Evolutionary conservation across 345 rosid genomes (phyloP), one percentile per base, ranked within the genome.

Genomic region (Eucalyptus marginata): DNA sequence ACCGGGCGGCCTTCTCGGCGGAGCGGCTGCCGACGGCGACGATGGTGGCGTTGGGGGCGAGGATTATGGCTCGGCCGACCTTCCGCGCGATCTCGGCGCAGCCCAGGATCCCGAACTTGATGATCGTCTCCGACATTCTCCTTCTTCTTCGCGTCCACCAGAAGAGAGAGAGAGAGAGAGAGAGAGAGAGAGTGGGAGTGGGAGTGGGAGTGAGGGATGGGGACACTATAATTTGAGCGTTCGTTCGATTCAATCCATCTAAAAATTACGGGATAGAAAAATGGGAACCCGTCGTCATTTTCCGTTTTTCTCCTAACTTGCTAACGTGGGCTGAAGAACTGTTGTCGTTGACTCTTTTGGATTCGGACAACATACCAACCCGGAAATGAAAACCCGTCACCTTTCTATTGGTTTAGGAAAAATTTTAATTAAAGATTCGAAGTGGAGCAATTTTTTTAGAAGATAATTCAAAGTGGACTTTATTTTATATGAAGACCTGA

Each of bases 51-150:
- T 96, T 95, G 2, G 98, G 97, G 49, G 97, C 94, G 8, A 95
- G 89, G 7, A 40, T 88, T 9, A 96, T 96, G 36, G 99, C 99
- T 2, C 98, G 93, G 20, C 94, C 91, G 85, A 97, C 85, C 91
- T 97, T 97, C 12, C 96, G 93, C 46, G 98, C 98, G 6, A 95
- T 96, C 7, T 93, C 95, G 5, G 94, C 95, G 90, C 97, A 96
- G 66, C 99, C 98, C 33, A 96, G 68, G 36, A 97, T 89, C 52
- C 99, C 99, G 89, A 97, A 88, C 6, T 92, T 89, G 93, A 95
- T 90, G 16, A 87, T 43, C 83, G 83, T 10, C 47, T 76, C 83
- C 47, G 83, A 36, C 83, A 76, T 76, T 36, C 47, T 76, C 43
- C 83, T 76, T 36, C 44, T 71, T 12, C 83, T 36, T 36, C 83